Conservation (phyloP, 1,139 yeast genomes). For the Candida sanyaensis region DNA sequence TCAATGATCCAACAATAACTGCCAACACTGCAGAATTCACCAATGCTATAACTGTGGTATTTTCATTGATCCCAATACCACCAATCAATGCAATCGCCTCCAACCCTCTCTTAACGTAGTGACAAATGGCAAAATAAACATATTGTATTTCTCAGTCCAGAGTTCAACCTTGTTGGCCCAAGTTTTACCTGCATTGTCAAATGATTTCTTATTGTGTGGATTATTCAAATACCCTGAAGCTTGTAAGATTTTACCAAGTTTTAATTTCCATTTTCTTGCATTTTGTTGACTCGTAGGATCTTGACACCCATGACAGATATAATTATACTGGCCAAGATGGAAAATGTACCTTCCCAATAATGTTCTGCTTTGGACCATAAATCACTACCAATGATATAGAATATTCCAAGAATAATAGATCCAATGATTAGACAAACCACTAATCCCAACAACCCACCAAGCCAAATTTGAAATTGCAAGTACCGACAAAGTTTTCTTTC, state of each 20-base stretch:
- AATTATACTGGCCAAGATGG: constrained; percentile 44
- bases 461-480: constrained; percentile 55
- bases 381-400: constrained; percentile 49
- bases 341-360: constrained; percentile 50
- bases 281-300: constrained; percentile 43
- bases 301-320: constrained; percentile 49
- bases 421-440: constrained; percentile 45
- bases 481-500: constrained; percentile 1
- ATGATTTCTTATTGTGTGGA: constrained; percentile 16
- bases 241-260: constrained; percentile 34
- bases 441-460: constrained; percentile 44
- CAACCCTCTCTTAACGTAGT: constrained; percentile 51
- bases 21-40: constrained; percentile 33
- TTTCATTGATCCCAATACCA: constrained; percentile 48
- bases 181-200: constrained; percentile 5
- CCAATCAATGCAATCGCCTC: constrained; percentile 51
- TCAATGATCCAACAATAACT: constrained; percentile 29
- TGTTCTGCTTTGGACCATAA: constrained; percentile 47
- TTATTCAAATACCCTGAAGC: constrained; percentile 5
- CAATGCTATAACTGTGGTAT: constrained; percentile 36
- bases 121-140: constrained; percentile 46
- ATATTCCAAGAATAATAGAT: constrained; percentile 52
- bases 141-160: constrained; percentile 37
- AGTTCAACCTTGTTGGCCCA: constrained; percentile 15
- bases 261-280: constrained; percentile 85